These are phyloP conservation scores for Vigna trinervia DNA, from an alignment of 306 rosid species.

Conservation along the genomic window DNA sequence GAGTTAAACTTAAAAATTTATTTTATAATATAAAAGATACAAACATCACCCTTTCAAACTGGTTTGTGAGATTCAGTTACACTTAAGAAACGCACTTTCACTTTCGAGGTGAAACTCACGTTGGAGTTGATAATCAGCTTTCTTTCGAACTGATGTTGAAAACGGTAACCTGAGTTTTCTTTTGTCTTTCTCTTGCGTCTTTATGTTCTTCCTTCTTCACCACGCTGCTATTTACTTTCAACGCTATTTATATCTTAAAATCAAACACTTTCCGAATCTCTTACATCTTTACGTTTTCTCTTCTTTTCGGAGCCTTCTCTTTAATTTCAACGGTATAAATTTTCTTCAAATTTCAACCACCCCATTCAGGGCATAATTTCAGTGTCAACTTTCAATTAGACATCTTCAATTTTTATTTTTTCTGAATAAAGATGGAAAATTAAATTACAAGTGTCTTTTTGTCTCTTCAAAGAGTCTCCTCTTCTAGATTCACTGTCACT, in stretches of 20 bases:
- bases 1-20: no score
- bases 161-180: slow-evolving; percentile 15
- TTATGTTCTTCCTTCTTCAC: slow-evolving; percentile 18
- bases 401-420: no score
- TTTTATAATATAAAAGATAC: no score
- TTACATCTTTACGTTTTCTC: slow-evolving; percentile 20
- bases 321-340: slow-evolving; percentile 40
- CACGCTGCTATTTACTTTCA: slow-evolving; percentile 26
- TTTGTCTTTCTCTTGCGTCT: neutral
- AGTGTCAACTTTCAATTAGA: no score
- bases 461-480: neutral
- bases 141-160: neutral
- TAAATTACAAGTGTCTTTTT: no score
- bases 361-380: neutral
- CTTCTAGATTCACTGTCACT: slow-evolving; percentile 1
- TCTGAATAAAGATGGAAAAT: no score
- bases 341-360: slow-evolving; percentile 37
- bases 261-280: slow-evolving; percentile 12
- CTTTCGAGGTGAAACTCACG: no score
- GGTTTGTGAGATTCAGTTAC: no score
- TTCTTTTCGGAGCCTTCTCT: slow-evolving; percentile 14
- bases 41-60: no score
- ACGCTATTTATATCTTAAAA: slow-evolving; percentile 12
- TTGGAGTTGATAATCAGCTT: no score
- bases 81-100: no score